Evolutionary conservation across 1,284 basidiomycete genomes (phyloP).

Genomic region (Leccinum fallax): DNA sequence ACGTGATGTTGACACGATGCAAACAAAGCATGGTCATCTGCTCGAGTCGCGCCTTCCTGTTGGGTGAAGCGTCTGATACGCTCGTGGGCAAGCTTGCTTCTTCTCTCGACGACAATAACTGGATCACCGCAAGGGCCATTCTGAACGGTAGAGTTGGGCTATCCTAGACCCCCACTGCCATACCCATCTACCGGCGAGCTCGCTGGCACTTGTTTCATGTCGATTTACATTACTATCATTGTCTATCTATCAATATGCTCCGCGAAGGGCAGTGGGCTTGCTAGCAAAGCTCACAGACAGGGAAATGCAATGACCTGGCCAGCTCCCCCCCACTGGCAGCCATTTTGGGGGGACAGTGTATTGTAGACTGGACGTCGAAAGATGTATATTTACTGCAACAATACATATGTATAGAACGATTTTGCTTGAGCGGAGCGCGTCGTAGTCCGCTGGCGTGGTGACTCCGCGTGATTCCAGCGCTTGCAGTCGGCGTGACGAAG

Average conservation of each 20-base stretch:
- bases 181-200: neutral
- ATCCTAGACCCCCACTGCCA: neutral
- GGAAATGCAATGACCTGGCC: neutral
- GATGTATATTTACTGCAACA: slow-evolving; percentile 3
- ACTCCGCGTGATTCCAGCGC: no score
- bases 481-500: no score
- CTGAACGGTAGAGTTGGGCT: neutral
- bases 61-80: slow-evolving; percentile 39
- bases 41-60: slow-evolving; percentile 50
- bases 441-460: no score
- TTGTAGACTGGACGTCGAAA: neutral
- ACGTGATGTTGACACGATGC: slow-evolving; percentile 37
- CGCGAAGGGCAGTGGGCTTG: neutral
- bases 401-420: no score
- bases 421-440: no score
- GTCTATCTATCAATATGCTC: neutral
- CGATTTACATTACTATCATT: neutral
- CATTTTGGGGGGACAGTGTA: no score
- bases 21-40: slow-evolving; percentile 58
- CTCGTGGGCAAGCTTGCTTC: slow-evolving; percentile 52
- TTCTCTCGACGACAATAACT: slow-evolving; percentile 25
- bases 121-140: no score
- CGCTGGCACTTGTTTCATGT: neutral
- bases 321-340: no score
- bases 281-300: neutral